Evolutionary conservation across 2,329 filamentous ascomycete genomes (phyloP).

Genomic region (Metarhizium robertsii): DNA sequence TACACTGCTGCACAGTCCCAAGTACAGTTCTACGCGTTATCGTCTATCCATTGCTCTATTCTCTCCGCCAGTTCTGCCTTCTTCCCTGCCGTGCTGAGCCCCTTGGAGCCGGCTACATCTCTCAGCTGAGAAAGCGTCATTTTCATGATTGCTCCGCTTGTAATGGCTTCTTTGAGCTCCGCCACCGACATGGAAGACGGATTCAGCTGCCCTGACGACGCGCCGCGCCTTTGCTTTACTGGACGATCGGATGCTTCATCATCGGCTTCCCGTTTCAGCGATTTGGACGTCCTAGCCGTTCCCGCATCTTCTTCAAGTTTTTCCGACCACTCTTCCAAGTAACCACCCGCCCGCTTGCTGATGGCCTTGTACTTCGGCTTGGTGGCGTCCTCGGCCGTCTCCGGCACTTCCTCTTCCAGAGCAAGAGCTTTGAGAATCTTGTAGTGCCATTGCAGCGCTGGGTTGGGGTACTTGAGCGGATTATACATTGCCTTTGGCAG

Average conservation of each 20-base stretch:
- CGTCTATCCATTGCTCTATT: conserved; percentile 47
- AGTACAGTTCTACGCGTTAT: conserved; percentile 18
- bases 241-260: conserved; percentile 31
- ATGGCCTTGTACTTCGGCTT: conserved; percentile 80
- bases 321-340: conserved; percentile 68
- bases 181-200: conserved; percentile 30
- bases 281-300: conserved; percentile 26
- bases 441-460: conserved; percentile 94
- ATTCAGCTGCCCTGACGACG: conserved; percentile 22
- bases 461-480: conserved; percentile 82
- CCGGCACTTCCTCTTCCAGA: conserved; percentile 81
- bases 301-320: conserved; percentile 50
- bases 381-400: conserved; percentile 65
- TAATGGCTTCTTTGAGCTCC: conserved; percentile 35
- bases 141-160: conserved; percentile 38
- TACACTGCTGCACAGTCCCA: neutral
- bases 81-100: conserved; percentile 38
- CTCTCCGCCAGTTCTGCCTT: conserved; percentile 47
- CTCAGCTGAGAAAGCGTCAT: conserved; percentile 46
- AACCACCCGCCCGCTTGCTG: conserved; percentile 73
- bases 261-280: conserved; percentile 43
- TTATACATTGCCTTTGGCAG: conserved; percentile 80
- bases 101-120: conserved; percentile 36
- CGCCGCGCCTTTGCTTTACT: conserved; percentile 34
- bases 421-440: conserved; percentile 85